A percentile compares a stretch with the other conserved stretches of the same genome.
Conservation (phyloP, 148 eudicot genomes). For the Hydrangea macrophylla region DNA sequence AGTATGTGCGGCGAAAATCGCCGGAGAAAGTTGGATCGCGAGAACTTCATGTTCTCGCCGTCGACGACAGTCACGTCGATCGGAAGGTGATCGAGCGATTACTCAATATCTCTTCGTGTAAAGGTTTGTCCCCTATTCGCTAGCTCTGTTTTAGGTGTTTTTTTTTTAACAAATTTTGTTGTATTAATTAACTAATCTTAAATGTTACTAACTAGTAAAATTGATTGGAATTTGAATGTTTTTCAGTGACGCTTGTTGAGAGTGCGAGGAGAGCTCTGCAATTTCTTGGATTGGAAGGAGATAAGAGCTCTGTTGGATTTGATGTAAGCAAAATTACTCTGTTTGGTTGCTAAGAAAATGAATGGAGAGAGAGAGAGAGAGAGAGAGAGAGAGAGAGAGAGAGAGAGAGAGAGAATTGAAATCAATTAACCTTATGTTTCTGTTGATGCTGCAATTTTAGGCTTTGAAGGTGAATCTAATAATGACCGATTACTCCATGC, state of each 20-base stretch:
- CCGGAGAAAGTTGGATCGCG: neutral
- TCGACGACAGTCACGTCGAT: conserved; percentile 60
- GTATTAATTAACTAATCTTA: neutral
- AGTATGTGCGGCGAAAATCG: neutral
- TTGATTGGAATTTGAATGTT: conserved; percentile 10
- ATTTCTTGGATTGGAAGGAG: conserved; percentile 60
- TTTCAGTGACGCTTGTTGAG: conserved; percentile 57
- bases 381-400: neutral
- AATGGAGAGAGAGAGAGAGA: neutral
- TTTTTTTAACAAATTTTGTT: too few relatives aligned
- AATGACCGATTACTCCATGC: conserved; percentile 91
- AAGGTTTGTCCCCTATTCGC: conserved; percentile 30
- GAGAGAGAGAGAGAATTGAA: neutral
- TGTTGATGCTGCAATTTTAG: conserved; percentile 21
- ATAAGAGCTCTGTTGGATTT: conserved; percentile 32
- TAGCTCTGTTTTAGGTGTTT: neutral
- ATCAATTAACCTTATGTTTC: neutral
- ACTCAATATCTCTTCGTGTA: conserved; percentile 51
- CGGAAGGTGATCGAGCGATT: conserved; percentile 55
- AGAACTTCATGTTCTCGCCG: conserved; percentile 61
- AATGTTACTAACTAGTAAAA: conserved; percentile 8
- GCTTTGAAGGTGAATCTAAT: conserved; percentile 56
- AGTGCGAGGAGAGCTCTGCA: conserved; percentile 59
- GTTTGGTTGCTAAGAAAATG: conserved; percentile 9
- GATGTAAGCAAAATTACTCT: conserved; percentile 25